phyloP scores from a whole-genome alignment of 1,139 yeast genomes.

The Scheffersomyces cryptocercus region DNA sequence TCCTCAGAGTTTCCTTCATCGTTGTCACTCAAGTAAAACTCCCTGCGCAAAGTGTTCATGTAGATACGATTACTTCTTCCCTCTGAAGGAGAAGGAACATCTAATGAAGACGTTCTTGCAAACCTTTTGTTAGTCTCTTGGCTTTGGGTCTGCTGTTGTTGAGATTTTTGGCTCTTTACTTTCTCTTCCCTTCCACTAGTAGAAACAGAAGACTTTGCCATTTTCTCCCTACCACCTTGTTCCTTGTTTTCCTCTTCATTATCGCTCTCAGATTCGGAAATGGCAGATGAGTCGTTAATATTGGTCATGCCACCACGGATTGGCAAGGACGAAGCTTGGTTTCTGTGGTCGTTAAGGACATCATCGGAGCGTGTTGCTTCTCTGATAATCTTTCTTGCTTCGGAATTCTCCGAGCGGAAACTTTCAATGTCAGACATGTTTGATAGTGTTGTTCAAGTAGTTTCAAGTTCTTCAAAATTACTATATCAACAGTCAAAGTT shows the following conservation, averaged over 20 bases:
- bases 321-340: constrained; percentile 49
- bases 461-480: too few relatives aligned
- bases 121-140: neutral
- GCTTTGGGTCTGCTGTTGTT: neutral
- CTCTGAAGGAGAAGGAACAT: constrained; percentile 6
- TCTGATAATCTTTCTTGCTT: constrained; percentile 24
- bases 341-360: constrained; percentile 57
- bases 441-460: too few relatives aligned
- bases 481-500: too few relatives aligned
- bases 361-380: constrained; percentile 43
- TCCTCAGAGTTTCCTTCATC: constrained; percentile 27
- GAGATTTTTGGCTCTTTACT: too few relatives aligned
- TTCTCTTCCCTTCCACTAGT: neutral
- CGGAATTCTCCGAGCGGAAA: constrained; percentile 36
- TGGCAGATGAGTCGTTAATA: constrained; percentile 9
- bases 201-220: neutral
- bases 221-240: too few relatives aligned
- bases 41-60: constrained; percentile 17
- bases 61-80: constrained; percentile 6
- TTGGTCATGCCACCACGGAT: constrained; percentile 17
- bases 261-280: constrained; percentile 11
- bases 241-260: constrained; percentile 10
- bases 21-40: constrained; percentile 27
- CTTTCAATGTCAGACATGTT: constrained; percentile 51
- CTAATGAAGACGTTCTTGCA: neutral